phyloP scores from a whole-genome alignment of 805 yeast species.

The Nakazawaea populi region DNA sequence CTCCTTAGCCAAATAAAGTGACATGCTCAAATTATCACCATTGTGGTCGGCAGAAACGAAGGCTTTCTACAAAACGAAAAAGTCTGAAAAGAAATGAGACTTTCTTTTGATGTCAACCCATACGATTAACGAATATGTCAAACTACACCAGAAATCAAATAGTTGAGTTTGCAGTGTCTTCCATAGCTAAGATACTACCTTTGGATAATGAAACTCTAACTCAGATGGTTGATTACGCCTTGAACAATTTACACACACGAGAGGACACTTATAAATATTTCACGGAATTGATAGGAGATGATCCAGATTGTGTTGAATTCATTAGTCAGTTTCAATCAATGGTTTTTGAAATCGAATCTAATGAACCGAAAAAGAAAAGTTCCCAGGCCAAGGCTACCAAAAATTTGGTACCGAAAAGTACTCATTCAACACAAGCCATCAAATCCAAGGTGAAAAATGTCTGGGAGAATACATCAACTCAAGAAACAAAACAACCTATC shows the following conservation, averaged over 20 bases:
- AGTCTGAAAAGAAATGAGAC: no score
- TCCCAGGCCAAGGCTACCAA: constrained; percentile 1
- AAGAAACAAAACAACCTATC: constrained; percentile 10
- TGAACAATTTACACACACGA: constrained; percentile 35
- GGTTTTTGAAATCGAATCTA: constrained; percentile 22
- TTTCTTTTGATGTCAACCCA: no score
- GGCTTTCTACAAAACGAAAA: neutral
- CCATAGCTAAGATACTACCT: constrained; percentile 37
- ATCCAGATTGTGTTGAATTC: constrained; percentile 45
- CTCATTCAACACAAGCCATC: neutral
- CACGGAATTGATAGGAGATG: constrained; percentile 50
- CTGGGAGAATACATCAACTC: constrained; percentile 2
- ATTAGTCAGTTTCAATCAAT: constrained; percentile 36
- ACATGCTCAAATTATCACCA: no score
- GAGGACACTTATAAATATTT: constrained; percentile 47
- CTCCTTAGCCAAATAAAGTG: no score
- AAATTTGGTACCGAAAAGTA: neutral
- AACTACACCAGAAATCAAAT: constrained; percentile 18
- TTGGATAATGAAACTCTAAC: constrained; percentile 49
- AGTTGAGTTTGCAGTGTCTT: constrained; percentile 16
- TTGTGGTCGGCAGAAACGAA: neutral
- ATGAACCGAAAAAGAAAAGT: neutral
- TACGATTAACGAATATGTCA: neutral
- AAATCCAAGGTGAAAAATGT: constrained; percentile 13
- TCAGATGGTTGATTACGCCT: constrained; percentile 51